Base-by-base conservation (phyloP, 2,329 filamentous ascomycete species). In the Phaeoacremonium minimum region DNA sequence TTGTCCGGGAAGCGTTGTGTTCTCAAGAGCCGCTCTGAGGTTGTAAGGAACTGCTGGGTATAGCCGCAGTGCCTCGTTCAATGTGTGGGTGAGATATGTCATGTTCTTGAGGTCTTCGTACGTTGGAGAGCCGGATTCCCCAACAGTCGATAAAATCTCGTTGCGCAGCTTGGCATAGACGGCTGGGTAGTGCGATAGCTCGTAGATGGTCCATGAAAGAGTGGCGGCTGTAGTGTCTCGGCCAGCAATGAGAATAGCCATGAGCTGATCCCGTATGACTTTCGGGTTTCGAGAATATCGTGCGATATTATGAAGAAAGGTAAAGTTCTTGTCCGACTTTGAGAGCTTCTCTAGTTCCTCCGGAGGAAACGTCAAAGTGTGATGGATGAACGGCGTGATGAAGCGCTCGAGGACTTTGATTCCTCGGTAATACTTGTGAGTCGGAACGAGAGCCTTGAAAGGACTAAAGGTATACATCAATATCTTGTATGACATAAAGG, bases 251-350 rank as follows among this genome's bases (percentile, higher is more conserved):
- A 91, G 71, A 9, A 90, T 73, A 7, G 80, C 79, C 32, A 87
- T 76, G 29, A 89, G 69, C 53, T 90, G 85, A 56, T 90, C 85
- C n/a, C 86, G 80, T 18, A 91, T 73, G 9, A 83, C 70, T 22
- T 69, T 69, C 1, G 64, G 62, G 37, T 75, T 66, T 11, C 81
- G 75, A 0, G 85, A 90, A 56, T 80, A 82, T 12, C 71, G 70
- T 13, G 83, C 84, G 9, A 91, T 73, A 36, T 83, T 83, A 54
- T 90, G 82, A n/a, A 90, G 71, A 61, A 91, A 89, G 1, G 82
- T 88, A 49, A 86, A 85, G 32, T 71, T 69, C 48, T 74, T 67
- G 51, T 83, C 81, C 2, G 75, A 75, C 47, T 80, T 85, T 30
- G 75, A 77, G 47, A 83, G 80, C 46, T 83, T 76, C 44, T 85